Evolutionary conservation across 768 basidiomycete species (phyloP), one percentile per base, ranked within the genome.

Genomic region (Mycena rebaudengoi): DNA sequence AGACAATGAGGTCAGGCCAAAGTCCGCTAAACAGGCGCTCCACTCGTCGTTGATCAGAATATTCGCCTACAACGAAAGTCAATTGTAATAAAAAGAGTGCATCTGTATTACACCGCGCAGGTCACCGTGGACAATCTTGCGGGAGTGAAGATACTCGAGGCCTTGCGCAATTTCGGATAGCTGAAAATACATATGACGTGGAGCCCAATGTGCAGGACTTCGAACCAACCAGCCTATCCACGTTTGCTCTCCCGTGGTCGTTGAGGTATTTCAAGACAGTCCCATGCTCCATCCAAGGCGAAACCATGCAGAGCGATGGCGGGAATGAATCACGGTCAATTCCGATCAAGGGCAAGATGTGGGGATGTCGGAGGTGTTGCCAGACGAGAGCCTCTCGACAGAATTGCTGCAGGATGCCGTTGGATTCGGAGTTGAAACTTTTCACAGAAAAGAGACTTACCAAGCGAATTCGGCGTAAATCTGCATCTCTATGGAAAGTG

Each of bases 21-120:
- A 78, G 50, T 78, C 77, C 16, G 76, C 74, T 10, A 78, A 60
- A 23, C 72, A 70, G 23, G 71, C 71, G 64, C 73, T n/a, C 71
- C 71, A 70, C n/a, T 70, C 57, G 33, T 76, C 70, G 53, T 73
- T 70, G 21, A 75, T 67, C 13, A 76, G 68, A 20, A 77, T 74
- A 50, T 77, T 77, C n/a, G 69, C 66, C 73, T 74, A 20, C 8
- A 13, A 12, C n/a, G 8, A 8, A 10, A 32, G 16, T 28, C 5
- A 7, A 35, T 28, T 29, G 43, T 8, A 44, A 8, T 8, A 12
- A n/a, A n/a, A n/a, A n/a, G n/a, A n/a, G n/a, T n/a, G n/a, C n/a
- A n/a, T n/a, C n/a, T n/a, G n/a, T n/a, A n/a, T n/a, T n/a, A n/a
- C n/a, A n/a, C n/a, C n/a, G n/a, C n/a, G n/a, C n/a, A n/a, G n/a